Conservation (phyloP, 2,329 filamentous ascomycete species). For the Diaporthe eres region DNA sequence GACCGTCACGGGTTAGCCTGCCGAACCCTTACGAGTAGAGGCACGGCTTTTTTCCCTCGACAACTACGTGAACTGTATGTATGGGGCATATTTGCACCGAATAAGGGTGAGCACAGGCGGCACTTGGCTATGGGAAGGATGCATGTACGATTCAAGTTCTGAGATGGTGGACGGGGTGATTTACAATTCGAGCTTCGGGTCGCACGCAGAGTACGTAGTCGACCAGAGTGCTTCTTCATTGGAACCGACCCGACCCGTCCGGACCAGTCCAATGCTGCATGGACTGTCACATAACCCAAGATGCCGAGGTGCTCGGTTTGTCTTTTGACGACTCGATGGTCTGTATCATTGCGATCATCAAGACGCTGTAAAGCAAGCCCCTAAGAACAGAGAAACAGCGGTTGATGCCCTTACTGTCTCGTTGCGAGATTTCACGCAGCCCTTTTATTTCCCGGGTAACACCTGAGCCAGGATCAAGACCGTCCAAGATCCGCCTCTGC, state of each 20-base stretch:
- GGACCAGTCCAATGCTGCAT: background rate
- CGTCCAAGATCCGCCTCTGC: conserved; percentile 41
- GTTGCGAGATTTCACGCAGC: conserved; percentile 60
- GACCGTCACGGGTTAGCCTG: conserved; percentile 36
- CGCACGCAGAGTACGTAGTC: background rate
- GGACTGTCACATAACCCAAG: conserved; percentile 30
- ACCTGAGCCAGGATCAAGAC: conserved; percentile 64
- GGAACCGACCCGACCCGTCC: background rate
- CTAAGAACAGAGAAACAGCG: conserved; percentile 57
- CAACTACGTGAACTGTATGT: background rate
- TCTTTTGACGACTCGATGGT: conserved; percentile 48
- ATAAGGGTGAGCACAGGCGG: background rate
- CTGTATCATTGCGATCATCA: conserved; percentile 63
- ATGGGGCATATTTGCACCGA: background rate
- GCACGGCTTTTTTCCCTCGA: background rate
- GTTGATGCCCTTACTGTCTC: conserved; percentile 41
- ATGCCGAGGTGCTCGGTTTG: conserved; percentile 4
- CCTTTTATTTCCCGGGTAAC: conserved; percentile 57
- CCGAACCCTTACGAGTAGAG: background rate
- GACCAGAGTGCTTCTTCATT: background rate
- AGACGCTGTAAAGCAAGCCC: conserved; percentile 62
- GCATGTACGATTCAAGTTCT: background rate
- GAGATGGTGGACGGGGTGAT: background rate
- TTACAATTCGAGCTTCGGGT: background rate
- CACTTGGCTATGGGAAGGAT: background rate